A percentile compares a stretch with the other conserved stretches of the same genome.
These are phyloP conservation scores for Annona cherimola DNA, from an alignment of 164 flowering plant genomes.

Conservation along the genomic window DNA sequence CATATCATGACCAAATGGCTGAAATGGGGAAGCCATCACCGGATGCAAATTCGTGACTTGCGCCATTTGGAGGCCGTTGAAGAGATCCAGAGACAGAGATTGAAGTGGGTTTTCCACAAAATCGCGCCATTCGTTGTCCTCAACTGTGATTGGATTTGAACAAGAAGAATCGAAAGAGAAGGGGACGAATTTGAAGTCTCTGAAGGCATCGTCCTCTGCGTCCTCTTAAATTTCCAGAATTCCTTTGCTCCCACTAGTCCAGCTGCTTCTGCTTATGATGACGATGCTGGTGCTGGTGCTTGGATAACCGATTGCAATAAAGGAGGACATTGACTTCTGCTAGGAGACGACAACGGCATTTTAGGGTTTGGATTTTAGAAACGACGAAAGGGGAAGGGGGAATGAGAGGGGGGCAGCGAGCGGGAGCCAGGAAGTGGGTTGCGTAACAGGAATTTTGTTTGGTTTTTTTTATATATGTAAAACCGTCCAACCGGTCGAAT, in stretches of 20 bases:
- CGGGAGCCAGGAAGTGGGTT: too few species aligned
- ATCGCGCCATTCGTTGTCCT: constrained; percentile 72
- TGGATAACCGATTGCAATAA: background rate
- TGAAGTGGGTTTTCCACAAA: constrained; percentile 31
- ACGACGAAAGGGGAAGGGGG: too few species aligned
- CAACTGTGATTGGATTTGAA: constrained; percentile 7
- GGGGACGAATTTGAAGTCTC: constrained; percentile 62
- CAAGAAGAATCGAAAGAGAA: constrained; percentile 4
- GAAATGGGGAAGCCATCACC: background rate
- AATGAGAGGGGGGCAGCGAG: too few species aligned
- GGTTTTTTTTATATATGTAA: too few species aligned
- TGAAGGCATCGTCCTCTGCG: constrained; percentile 44
- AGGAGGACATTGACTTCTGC: too few species aligned
- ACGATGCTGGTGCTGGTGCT: background rate
- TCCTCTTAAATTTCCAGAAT: constrained; percentile 23
- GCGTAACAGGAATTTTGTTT: too few species aligned
- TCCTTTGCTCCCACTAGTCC: background rate
- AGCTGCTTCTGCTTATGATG: background rate
- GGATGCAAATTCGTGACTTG: constrained; percentile 10
- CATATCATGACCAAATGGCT: background rate
- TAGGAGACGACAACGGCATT: too few species aligned
- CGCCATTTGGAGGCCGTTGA: background rate
- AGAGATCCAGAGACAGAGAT: constrained; percentile 31
- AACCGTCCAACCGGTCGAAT: too few species aligned
- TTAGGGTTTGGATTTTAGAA: too few species aligned